These are phyloP conservation scores for Trichomonascaceae sp. DNA, from an alignment of 1,139 yeast species.

Conservation along the genomic window DNA sequence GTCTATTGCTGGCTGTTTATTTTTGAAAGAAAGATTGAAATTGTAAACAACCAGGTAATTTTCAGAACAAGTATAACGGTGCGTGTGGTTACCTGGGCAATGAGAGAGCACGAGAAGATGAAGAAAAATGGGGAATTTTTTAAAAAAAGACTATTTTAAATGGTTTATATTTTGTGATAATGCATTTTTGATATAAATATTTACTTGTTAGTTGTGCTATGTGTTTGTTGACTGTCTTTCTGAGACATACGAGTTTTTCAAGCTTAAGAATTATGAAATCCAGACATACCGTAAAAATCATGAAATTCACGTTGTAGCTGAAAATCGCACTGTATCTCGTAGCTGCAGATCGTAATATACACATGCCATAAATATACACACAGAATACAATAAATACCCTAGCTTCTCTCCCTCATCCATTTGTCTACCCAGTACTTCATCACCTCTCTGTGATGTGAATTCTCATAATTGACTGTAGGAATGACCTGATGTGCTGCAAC, in stretches of 20 bases:
- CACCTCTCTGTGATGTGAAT: conserved; percentile 11
- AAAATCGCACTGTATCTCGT: too few relatives aligned
- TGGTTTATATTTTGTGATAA: too few relatives aligned
- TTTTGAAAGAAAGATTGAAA: neutral
- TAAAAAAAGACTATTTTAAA: too few relatives aligned
- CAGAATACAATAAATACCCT: neutral
- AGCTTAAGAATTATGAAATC: too few relatives aligned
- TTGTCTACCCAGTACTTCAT: conserved; percentile 17
- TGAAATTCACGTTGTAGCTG: too few relatives aligned
- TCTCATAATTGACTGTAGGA: conserved; percentile 63
- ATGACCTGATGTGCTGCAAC: conserved; percentile 50
- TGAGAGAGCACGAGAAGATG: neutral
- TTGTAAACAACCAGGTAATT: neutral
- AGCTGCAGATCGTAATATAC: too few relatives aligned
- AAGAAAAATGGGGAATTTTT: neutral
- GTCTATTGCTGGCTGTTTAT: neutral
- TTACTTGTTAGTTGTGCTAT: neutral
- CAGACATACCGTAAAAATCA: too few relatives aligned
- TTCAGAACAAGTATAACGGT: neutral
- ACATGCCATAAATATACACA: neutral
- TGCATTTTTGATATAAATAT: too few relatives aligned
- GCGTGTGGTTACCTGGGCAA: neutral
- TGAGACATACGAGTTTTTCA: too few relatives aligned
- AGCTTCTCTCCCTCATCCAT: conserved; percentile 13
- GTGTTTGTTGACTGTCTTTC: neutral